Evolutionary conservation across 2,329 filamentous ascomycete genomes (phyloP).

Genomic region (Aureobasidium sp.): DNA sequence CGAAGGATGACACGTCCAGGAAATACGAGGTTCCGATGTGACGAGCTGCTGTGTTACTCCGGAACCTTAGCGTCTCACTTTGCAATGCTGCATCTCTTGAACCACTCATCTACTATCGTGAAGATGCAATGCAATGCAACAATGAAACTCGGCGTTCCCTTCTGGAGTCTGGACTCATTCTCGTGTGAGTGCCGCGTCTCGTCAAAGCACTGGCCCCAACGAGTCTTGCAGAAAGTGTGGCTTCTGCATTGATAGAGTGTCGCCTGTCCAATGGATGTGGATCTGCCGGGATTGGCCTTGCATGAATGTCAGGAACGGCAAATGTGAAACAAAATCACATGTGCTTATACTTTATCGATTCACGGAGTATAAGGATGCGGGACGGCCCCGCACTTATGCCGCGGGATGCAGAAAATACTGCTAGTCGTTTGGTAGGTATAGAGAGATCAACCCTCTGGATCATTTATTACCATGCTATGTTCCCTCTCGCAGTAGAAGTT

Average conservation of each 20-base stretch:
- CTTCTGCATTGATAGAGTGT: neutral
- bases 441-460: neutral
- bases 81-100: neutral
- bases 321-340: constrained; percentile 8
- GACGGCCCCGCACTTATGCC: neutral
- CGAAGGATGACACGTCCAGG: neutral
- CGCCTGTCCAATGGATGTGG: neutral
- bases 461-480: neutral
- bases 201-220: neutral
- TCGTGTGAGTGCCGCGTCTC: neutral
- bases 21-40: neutral
- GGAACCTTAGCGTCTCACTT: neutral
- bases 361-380: neutral
- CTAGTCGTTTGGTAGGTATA: neutral
- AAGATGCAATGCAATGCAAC: neutral
- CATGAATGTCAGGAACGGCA: neutral
- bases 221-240: neutral
- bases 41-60: neutral
- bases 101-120: neutral
- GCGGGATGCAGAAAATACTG: neutral
- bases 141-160: neutral
- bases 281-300: neutral
- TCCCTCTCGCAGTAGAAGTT: neutral
- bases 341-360: neutral
- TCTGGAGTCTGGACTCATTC: neutral